Percentiles rank a stretch among this genome's conserved stretches.
Conservation (phyloP, 805 yeast genomes). For the Metschnikowia santaceciliae region DNA sequence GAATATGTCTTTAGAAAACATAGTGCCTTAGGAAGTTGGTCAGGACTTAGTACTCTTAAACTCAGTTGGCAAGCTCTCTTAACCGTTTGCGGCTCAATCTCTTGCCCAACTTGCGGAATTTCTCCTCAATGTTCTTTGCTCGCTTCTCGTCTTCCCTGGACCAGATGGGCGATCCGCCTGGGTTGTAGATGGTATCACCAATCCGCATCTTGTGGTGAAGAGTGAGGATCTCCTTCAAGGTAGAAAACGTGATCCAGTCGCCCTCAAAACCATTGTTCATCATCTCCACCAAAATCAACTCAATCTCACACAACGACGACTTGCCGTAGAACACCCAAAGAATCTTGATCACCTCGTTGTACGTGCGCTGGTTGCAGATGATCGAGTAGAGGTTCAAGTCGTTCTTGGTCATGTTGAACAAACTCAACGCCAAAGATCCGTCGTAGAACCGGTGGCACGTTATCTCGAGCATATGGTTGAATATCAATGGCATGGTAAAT, state of each 20-base stretch:
- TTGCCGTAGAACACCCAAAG: conserved; percentile 40
- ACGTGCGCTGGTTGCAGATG: conserved; percentile 39
- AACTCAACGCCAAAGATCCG: conserved; percentile 33
- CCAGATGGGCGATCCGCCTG: conserved; percentile 32
- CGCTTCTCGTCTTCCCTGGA: conserved; percentile 33
- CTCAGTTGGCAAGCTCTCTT: neutral
- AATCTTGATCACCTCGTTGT: conserved; percentile 34
- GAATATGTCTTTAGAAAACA: no score
- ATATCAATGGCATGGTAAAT: conserved; percentile 33
- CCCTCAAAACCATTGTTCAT: conserved; percentile 39
- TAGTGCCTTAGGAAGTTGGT: no score
- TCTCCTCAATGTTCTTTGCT: conserved; percentile 22
- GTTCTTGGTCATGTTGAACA: conserved; percentile 33
- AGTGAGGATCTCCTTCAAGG: conserved; percentile 30
- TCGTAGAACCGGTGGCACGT: conserved; percentile 26
- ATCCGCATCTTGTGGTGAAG: conserved; percentile 33
- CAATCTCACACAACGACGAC: conserved; percentile 31
- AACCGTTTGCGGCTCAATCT: conserved; percentile 5
- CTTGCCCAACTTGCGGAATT: conserved; percentile 12
- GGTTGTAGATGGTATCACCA: conserved; percentile 25
- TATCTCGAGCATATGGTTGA: conserved; percentile 29
- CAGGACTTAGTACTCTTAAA: no score
- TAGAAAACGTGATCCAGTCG: conserved; percentile 31
- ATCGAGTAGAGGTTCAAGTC: conserved; percentile 32
- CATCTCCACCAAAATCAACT: conserved; percentile 36